These are phyloP conservation scores for Benincasa hispida DNA, from an alignment of 306 rosid genomes.

Conservation along the genomic window DNA sequence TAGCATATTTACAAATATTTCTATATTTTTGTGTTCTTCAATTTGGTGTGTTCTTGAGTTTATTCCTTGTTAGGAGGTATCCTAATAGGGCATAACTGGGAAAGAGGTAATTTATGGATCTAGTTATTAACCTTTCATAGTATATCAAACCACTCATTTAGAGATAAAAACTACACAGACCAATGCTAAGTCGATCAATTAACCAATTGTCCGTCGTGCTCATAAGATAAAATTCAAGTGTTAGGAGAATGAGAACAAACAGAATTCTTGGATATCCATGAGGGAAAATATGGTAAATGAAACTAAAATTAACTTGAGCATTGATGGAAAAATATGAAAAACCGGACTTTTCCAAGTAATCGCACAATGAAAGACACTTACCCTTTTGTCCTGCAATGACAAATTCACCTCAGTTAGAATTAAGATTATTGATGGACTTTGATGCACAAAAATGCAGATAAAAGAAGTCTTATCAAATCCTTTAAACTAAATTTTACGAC, in stretches of 20 bases:
- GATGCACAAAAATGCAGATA: not conserved
- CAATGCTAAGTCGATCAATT: not conserved
- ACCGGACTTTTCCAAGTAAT: not conserved
- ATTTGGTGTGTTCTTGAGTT: too few species aligned
- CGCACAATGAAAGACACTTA: not conserved
- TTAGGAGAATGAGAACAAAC: not conserved
- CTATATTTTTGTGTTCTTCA: too few species aligned
- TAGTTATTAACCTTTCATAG: not conserved
- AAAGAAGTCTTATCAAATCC: not conserved
- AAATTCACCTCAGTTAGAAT: not conserved
- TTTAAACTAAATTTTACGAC: not conserved
- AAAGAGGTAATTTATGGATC: not conserved
- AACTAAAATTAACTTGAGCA: not conserved
- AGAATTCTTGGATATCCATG: not conserved
- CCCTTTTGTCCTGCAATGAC: constrained; percentile 6
- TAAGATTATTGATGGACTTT: not conserved
- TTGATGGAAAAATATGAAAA: not conserved
- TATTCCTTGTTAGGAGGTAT: too few species aligned
- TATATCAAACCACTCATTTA: not conserved
- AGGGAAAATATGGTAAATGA: not conserved
- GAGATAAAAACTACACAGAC: not conserved
- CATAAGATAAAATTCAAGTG: not conserved
- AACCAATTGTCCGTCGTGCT: not conserved
- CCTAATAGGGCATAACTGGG: too few species aligned
- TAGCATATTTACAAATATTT: too few species aligned